phyloP scores from a whole-genome alignment of 495 filamentous ascomycete genomes.

The Articulospora tetracladia region DNA sequence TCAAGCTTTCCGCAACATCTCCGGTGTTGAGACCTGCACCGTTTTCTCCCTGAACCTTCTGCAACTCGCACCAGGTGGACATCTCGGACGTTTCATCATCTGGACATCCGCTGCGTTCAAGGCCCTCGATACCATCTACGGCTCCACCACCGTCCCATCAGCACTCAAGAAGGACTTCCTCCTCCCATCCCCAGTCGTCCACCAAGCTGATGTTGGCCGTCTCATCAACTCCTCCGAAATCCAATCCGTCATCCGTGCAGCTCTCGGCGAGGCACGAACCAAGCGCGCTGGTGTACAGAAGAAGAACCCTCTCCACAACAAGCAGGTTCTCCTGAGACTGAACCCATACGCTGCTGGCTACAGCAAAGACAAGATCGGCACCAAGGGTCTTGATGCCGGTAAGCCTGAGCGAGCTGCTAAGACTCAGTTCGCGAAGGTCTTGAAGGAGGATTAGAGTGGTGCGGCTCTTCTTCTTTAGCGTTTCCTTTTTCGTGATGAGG shows the following conservation, averaged over 20 bases:
- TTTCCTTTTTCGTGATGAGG: neutral
- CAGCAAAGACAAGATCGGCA: slow-evolving; percentile 73
- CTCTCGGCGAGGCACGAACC: slow-evolving; percentile 83
- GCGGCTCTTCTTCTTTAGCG: neutral
- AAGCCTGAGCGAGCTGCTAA: slow-evolving; percentile 26
- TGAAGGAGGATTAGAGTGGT: slow-evolving; percentile 28
- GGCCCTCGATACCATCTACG: slow-evolving; percentile 94
- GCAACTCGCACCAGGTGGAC: slow-evolving; percentile 96
- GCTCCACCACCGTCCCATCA: slow-evolving; percentile 76
- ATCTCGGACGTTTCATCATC: slow-evolving; percentile 98
- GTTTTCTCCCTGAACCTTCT: slow-evolving; percentile 97
- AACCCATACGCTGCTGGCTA: slow-evolving; percentile 94
- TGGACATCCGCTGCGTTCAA: slow-evolving; percentile 97
- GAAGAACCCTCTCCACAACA: slow-evolving; percentile 99
- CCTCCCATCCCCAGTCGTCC: slow-evolving; percentile 80
- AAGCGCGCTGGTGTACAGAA: slow-evolving; percentile 92
- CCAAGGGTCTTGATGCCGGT: slow-evolving; percentile 25
- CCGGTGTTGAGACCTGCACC: slow-evolving; percentile 94
- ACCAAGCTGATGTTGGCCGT: slow-evolving; percentile 89
- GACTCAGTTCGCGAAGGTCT: slow-evolving; percentile 21
- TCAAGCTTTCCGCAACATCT: slow-evolving; percentile 93
- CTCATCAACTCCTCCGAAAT: slow-evolving; percentile 99
- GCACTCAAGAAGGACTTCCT: slow-evolving; percentile 98
- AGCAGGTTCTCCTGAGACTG: slow-evolving; percentile 92
- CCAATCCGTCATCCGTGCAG: slow-evolving; percentile 84